Conservation (phyloP, 2,329 filamentous ascomycete genomes). For the Clarireedia sp. region DNA sequence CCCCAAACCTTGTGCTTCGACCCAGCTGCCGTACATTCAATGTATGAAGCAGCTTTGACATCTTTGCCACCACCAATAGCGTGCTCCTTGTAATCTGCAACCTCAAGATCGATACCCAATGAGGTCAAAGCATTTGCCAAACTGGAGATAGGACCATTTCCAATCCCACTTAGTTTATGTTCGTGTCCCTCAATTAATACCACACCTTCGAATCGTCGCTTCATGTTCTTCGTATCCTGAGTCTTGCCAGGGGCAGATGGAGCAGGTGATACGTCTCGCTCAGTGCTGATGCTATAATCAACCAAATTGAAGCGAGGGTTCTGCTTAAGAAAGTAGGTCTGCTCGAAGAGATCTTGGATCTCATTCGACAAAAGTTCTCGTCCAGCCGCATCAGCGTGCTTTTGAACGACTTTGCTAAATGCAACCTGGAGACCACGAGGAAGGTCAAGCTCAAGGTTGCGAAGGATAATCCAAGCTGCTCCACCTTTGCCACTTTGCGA, state of each 20-base stretch:
- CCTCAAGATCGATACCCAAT: constrained; percentile 80
- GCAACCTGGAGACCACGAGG: constrained; percentile 87
- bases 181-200: constrained; percentile 75
- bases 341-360: constrained; percentile 81
- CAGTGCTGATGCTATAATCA: constrained; percentile 84
- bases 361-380: constrained; percentile 78
- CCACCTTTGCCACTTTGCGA: constrained; percentile 93
- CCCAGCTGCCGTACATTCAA: constrained; percentile 69
- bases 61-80: constrained; percentile 73
- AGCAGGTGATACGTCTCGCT: constrained; percentile 68
- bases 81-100: constrained; percentile 94
- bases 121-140: constrained; percentile 72
- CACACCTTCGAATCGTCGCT: constrained; percentile 77
- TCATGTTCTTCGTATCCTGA: constrained; percentile 68
- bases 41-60: constrained; percentile 91
- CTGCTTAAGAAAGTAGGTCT: constrained; percentile 74
- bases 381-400: constrained; percentile 67
- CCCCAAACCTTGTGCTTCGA: constrained; percentile 75
- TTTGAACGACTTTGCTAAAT: constrained; percentile 75
- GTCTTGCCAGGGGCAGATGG: constrained; percentile 62
- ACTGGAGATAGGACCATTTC: constrained; percentile 86
- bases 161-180: constrained; percentile 68
- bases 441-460: constrained; percentile 81
- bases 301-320: constrained; percentile 81
- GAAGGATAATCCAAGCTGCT: constrained; percentile 86